Conservation (phyloP, 1,284 basidiomycete genomes). For the Cutaneotrichosporon sp. region DNA sequence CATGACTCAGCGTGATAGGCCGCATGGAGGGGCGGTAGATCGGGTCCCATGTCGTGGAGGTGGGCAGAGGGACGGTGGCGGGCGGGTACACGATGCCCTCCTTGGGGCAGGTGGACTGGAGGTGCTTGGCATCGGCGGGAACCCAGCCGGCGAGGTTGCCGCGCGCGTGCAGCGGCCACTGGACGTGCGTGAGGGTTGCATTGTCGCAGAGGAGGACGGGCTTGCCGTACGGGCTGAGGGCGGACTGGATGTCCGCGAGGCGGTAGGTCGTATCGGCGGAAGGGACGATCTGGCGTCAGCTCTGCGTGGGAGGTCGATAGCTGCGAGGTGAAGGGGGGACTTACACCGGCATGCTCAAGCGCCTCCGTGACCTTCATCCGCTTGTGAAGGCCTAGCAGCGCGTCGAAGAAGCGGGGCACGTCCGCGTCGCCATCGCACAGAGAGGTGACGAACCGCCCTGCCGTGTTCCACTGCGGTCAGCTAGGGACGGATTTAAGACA, state of each 20-base stretch:
- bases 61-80: conserved; percentile 28
- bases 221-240: conserved; percentile 30
- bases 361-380: conserved; percentile 31
- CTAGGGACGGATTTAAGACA: not conserved
- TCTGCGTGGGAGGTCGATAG: too few species aligned
- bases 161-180: conserved; percentile 42
- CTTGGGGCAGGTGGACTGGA: conserved; percentile 39
- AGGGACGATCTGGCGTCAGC: conserved; percentile 44
- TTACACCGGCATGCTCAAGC: conserved; percentile 46
- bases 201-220: conserved; percentile 43
- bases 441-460: conserved; percentile 49
- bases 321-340: conserved; percentile 10
- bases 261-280: conserved; percentile 49
- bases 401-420: conserved; percentile 42
- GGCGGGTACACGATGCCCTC: conserved; percentile 51
- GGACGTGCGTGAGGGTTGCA: conserved; percentile 31
- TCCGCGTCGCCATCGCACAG: conserved; percentile 25
- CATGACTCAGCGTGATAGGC: conserved; percentile 44
- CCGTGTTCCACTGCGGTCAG: conserved; percentile 45
- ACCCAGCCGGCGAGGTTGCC: conserved; percentile 42
- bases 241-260: conserved; percentile 35
- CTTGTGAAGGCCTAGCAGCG: conserved; percentile 39
- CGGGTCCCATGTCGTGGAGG: conserved; percentile 45
- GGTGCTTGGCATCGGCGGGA: conserved; percentile 22
- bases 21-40: conserved; percentile 46